Evolutionary conservation across 2,329 filamentous ascomycete species (phyloP), one percentile per base, ranked within the genome.

Genomic region (Penicillium capsulatum): DNA sequence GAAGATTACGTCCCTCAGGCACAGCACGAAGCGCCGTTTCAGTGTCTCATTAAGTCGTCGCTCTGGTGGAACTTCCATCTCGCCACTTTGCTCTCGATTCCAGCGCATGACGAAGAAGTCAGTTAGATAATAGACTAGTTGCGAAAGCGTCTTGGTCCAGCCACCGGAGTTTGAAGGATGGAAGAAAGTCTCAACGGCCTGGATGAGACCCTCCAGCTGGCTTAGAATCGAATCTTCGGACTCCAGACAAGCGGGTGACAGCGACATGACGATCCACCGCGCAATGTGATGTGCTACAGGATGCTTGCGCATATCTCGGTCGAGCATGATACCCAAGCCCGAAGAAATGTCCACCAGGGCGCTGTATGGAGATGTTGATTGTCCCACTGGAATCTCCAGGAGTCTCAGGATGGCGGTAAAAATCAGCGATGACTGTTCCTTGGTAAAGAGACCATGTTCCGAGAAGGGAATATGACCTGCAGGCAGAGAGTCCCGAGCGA

Each of bases 131-230:
- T 90, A 90, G 4, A 92, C 86, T 38, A 98, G 74, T 64, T 97
- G 91, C 3, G 89, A 84, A 30, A 98, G 71, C 50, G 91, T 85
- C 55, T 81, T 88, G 1, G 91, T 94, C 92, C 92, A 98, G 10
- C 73, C 73, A 10, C 92, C 92, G 36, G 91, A 86, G 63, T 98
- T 98, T 2, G 92, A 98, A 2, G 92, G 92, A 57, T 98, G 92
- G 73, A 96, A 98, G 66, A 98, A 98, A 1, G 92, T 98, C 64
- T 98, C 92, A 32, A 97, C 84, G 2, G 90, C 92, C 63, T 97
- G 86, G 52, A 98, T 85, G 36, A 98, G 73, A 0, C 87, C 91
- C 63, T 98, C 91, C 4, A 98, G 76, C 50, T 86, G 87, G 22
- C 84, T 80, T 55, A 98, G 68, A 30, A 94, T 80, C 1, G 90